Conservation (phyloP, 169 alveolate species). For the Fabrea salina region DNA sequence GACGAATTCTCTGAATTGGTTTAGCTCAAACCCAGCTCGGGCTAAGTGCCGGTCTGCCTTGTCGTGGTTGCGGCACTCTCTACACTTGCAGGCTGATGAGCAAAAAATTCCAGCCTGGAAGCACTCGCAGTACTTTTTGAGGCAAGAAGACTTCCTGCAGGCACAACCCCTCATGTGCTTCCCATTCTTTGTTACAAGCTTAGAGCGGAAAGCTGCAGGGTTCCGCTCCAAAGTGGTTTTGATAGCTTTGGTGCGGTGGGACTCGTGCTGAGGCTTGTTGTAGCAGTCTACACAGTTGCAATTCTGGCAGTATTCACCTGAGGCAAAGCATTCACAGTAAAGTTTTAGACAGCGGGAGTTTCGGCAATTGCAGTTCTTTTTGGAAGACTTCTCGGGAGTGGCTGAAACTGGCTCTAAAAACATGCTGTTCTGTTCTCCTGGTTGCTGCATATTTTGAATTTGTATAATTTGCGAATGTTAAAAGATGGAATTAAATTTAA, state of each 20-base stretch:
- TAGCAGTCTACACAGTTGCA: slow-evolving; percentile 63
- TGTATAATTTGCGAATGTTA: no score
- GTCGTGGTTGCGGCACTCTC: slow-evolving; percentile 34
- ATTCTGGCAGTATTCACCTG: slow-evolving; percentile 64
- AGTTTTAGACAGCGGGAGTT: slow-evolving; percentile 67
- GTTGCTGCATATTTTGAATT: neutral
- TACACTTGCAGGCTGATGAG: slow-evolving; percentile 43
- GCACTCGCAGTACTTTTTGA: slow-evolving; percentile 54
- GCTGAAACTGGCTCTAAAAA: neutral
- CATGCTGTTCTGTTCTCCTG: neutral
- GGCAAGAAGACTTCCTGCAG: slow-evolving; percentile 40
- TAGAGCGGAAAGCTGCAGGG: slow-evolving; percentile 42
- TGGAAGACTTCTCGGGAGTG: neutral
- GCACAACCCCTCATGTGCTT: slow-evolving; percentile 47
- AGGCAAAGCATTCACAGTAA: slow-evolving; percentile 73
- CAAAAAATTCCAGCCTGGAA: slow-evolving; percentile 46
- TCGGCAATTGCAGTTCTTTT: slow-evolving; percentile 57
- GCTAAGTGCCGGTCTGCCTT: neutral
- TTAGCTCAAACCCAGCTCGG: neutral
- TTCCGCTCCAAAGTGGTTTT: slow-evolving; percentile 31
- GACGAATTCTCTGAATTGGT: neutral
- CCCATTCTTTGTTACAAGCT: slow-evolving; percentile 35
- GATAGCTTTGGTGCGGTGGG: slow-evolving; percentile 43
- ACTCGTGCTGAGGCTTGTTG: slow-evolving; percentile 57
- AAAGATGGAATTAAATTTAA: no score